These are phyloP conservation scores for Penicillium sp. DNA, from an alignment of 2,329 filamentous ascomycete genomes.

Conservation along the genomic window DNA sequence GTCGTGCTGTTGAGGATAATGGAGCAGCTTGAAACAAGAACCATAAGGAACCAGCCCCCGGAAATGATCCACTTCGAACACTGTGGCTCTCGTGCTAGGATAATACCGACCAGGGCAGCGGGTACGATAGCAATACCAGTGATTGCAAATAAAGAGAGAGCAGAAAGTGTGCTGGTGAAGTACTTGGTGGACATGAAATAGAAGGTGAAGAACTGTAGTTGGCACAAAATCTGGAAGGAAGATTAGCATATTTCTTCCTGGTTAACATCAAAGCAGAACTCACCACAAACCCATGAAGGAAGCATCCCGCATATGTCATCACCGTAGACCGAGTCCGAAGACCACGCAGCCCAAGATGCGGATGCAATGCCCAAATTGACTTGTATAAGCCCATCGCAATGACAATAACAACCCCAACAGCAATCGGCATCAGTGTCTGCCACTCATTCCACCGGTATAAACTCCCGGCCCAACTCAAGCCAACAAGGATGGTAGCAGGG, in stretches of 20 bases:
- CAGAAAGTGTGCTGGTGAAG: constrained; percentile 33
- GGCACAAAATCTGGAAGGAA: constrained; percentile 36
- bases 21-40: constrained; percentile 36
- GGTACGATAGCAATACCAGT: constrained; percentile 26
- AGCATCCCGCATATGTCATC: constrained; percentile 40
- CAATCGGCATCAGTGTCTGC: constrained; percentile 40
- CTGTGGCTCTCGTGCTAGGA: constrained; percentile 14
- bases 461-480: constrained; percentile 43
- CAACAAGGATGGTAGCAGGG: constrained; percentile 39
- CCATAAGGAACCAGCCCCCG: constrained; percentile 40
- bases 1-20: constrained; percentile 36
- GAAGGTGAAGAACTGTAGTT: constrained; percentile 43
- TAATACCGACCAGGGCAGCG: constrained; percentile 18
- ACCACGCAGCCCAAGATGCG: constrained; percentile 37
- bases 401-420: constrained; percentile 32
- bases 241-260: neutral
- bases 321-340: constrained; percentile 36
- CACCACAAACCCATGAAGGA: constrained; percentile 45
- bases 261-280: constrained; percentile 12
- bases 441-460: constrained; percentile 38
- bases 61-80: constrained; percentile 41
- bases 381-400: constrained; percentile 37
- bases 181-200: constrained; percentile 39
- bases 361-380: constrained; percentile 28
- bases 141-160: constrained; percentile 38